These are phyloP conservation scores for Xylaria sp. DNA, from an alignment of 2,329 filamentous ascomycete genomes.

Conservation along the genomic window DNA sequence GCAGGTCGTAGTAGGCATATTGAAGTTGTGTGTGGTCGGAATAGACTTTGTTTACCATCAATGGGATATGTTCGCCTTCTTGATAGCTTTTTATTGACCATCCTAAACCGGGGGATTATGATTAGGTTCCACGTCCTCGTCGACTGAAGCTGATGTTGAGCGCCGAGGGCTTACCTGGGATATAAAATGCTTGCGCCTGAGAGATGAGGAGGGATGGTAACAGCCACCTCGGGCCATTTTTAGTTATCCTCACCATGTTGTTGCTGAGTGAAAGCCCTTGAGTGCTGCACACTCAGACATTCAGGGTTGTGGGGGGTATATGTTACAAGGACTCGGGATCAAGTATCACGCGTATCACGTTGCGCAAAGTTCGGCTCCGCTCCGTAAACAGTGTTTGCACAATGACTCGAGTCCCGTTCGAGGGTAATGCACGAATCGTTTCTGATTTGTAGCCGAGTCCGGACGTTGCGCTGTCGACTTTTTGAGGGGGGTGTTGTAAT, in stretches of 20 bases:
- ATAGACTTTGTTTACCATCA: slow-evolving; percentile 93
- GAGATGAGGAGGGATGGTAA: slow-evolving; percentile 60
- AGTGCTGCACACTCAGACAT: slow-evolving; percentile 10
- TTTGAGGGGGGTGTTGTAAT: background rate
- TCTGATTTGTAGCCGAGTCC: background rate
- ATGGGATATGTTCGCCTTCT: slow-evolving; percentile 79
- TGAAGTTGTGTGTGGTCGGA: slow-evolving; percentile 91
- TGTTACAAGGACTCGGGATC: background rate
- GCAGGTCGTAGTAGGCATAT: slow-evolving; percentile 89
- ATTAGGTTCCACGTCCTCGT: slow-evolving; percentile 39
- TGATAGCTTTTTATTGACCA: slow-evolving; percentile 86
- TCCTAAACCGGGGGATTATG: slow-evolving; percentile 57
- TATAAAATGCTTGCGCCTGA: slow-evolving; percentile 78
- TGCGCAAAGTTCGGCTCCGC: background rate
- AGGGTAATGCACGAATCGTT: background rate
- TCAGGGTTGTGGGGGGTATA: background rate
- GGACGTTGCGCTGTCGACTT: background rate
- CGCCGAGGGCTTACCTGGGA: slow-evolving; percentile 71
- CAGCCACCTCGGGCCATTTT: slow-evolving; percentile 56
- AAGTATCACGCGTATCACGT: slow-evolving; percentile 12
- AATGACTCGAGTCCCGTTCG: too few relatives aligned
- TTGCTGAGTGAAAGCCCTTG: background rate
- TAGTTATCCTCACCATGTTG: slow-evolving; percentile 44
- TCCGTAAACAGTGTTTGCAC: too few relatives aligned
- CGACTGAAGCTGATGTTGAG: background rate